A percentile compares a stretch with the other conserved stretches of the same genome.
Conservation (phyloP, 2,329 filamentous ascomycete genomes). For the Verticillium isaacii region DNA sequence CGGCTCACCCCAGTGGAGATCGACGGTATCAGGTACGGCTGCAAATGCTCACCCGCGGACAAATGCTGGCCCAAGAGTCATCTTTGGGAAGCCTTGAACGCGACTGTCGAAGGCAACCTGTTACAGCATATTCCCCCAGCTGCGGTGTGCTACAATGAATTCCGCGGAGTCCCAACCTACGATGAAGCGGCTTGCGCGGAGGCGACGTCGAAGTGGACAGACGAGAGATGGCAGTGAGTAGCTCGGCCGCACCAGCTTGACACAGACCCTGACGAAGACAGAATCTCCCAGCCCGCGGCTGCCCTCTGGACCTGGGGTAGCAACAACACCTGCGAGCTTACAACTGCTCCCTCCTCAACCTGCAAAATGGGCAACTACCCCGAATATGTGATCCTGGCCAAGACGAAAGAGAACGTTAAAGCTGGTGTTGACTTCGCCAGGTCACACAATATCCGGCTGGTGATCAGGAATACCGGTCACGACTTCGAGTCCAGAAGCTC, state of each 20-base stretch:
- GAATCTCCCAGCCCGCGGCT: constrained; percentile 21
- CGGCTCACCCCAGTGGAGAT: constrained; percentile 7
- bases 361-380: constrained; percentile 35
- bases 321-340: constrained; percentile 34
- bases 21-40: constrained; percentile 21
- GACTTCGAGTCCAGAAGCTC: constrained; percentile 56
- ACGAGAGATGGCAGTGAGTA: constrained; percentile 33
- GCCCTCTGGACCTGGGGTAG: constrained; percentile 36
- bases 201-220: constrained; percentile 21
- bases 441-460: constrained; percentile 41
- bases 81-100: constrained; percentile 26
- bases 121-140: constrained; percentile 22
- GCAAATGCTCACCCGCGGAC: constrained; percentile 25
- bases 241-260: not conserved
- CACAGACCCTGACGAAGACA: not conserved
- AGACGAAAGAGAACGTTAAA: constrained; percentile 17
- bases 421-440: constrained; percentile 24
- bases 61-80: constrained; percentile 23
- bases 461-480: constrained; percentile 54
- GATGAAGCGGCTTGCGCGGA: constrained; percentile 26
- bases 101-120: constrained; percentile 29
- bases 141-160: constrained; percentile 29
- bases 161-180: constrained; percentile 31
- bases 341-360: constrained; percentile 21
- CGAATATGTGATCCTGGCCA: constrained; percentile 24